Evolutionary conservation across 805 yeast genomes (phyloP), one percentile per base, ranked within the genome.

Genomic region (Cyberlindnera japonica): DNA sequence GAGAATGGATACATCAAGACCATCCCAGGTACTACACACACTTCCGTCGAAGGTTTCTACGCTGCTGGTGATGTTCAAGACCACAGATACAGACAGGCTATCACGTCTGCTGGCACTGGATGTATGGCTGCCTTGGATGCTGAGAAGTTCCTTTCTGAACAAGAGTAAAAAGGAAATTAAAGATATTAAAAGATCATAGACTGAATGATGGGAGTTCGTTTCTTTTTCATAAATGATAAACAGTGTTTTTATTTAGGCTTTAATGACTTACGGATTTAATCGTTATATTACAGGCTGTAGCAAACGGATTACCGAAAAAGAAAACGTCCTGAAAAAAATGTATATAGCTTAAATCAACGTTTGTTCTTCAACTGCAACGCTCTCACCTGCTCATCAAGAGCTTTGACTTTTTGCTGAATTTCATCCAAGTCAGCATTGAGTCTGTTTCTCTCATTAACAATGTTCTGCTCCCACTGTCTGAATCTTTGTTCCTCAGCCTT

Each of bases 21-120:
- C 49, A 71, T 73, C 30, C 96, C 98, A 55, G 99, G 98, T 48
- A 71, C 95, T 16, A 71, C 98, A 14, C 67, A 71, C 55, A 93
- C 99, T 35, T 80, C 95, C 12, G 77, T 91, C 44, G 77, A 76
- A 58, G 98, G 97, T 63, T 86, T 93, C 47, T 93, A 84, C 55
- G 99, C 99, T 45, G 99, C 99, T 45, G 99, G 99, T 69, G 99
- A 93, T 62, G 99, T 93, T 43, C 99, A 93, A 69, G 99, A 93
- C 69, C 83, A 87, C 66, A 79, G 77, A 63, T 93, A 91, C 69
- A 87, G 99, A 80, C 99, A 93, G 73, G 99, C 99, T 44, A 88
- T 93, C 61, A 93, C 99, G 30, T 89, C 97, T 64, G 99, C 99
- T n/a, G 99, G 99, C 61, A 77, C 96, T 49, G 99, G 99, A 49